Evolutionary conservation across 1,284 basidiomycete species (phyloP).

Genomic region (Apiotrichum montevideense): DNA sequence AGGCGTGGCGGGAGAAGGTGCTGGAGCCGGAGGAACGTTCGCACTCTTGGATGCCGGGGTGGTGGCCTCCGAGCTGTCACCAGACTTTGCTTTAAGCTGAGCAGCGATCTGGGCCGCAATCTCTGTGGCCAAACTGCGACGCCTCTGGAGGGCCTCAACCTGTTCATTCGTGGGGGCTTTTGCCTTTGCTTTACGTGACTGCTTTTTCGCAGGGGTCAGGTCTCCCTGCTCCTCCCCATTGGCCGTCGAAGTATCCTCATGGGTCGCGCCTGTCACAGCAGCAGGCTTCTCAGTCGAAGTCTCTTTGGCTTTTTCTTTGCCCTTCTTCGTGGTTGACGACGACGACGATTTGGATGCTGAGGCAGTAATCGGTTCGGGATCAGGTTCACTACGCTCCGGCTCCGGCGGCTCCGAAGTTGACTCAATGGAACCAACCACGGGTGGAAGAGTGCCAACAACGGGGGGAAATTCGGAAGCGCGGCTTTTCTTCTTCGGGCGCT

Average conservation of each 20-base stretch:
- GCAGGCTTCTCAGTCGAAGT: too few species aligned
- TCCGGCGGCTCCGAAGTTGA: not conserved
- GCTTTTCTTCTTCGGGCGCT: constrained; percentile 6
- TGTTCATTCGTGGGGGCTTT: too few species aligned
- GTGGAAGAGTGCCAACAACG: not conserved
- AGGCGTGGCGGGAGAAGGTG: not conserved
- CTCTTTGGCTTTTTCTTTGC: too few species aligned
- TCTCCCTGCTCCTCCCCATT: too few species aligned
- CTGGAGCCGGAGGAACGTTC: not conserved
- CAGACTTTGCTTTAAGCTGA: too few species aligned
- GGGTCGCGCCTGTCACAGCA: too few species aligned
- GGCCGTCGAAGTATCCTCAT: too few species aligned
- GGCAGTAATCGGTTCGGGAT: not conserved
- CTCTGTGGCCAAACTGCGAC: not conserved
- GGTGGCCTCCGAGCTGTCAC: not conserved
- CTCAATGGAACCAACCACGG: not conserved
- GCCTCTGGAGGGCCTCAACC: too few species aligned
- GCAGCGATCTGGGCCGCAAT: not conserved
- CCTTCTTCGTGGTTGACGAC: not conserved
- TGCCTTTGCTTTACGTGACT: too few species aligned
- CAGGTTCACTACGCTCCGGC: not conserved
- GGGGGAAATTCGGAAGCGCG: not conserved
- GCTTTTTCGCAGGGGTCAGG: too few species aligned
- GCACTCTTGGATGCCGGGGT: not conserved
- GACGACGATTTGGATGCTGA: not conserved